Evolutionary conservation across 2,329 filamentous ascomycete genomes (phyloP), one percentile per base, ranked within the genome.

Genomic region (Lachnellula occidentalis): DNA sequence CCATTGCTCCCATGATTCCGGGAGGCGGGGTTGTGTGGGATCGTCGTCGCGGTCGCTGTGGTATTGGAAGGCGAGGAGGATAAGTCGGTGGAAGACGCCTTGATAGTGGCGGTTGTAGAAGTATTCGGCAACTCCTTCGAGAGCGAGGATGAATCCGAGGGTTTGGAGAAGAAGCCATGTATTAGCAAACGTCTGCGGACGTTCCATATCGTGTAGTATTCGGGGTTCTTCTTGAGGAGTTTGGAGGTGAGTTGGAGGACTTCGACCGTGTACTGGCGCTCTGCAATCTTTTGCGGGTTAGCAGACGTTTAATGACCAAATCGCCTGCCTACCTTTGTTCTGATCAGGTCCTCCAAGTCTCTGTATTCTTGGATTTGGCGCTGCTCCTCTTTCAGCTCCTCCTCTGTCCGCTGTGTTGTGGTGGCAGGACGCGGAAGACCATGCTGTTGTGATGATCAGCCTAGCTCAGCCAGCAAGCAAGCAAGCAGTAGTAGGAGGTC

Each of bases 161-260:
- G 73, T 77, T 66, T 78, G 73, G 76, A 83, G 64, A 82, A 80
- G 71, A 75, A 78, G 65, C 67, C 66, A 76, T 75, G 79, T 56
- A 73, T 80, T 78, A 86, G 76, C 73, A 81, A 85, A 66, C 81
- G 80, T 65, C 94, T 86, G 68, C 94, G 86, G 74, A 86, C 81
- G 78, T 95, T 95, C 90, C 90, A 95, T 79, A 90, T 80, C 54
- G 90, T 92, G 74, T 94, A 94, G 76, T 92, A 92, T 72, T 95
- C 90, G 24, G 90, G 90, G 70, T 95, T 95, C 65, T 86, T 80
- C 46, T 79, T 80, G 51, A 92, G 78, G 45, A 94, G 80, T 62
- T 82, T 83, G n/a, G 86, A 85, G 34, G 86, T 88, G 52, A 88
- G 79, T 59, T 80, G 74, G 64, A 92, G 81, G 41, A 83, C 80